Evolutionary conservation across 2,329 filamentous ascomycete genomes (phyloP), one percentile per base, ranked within the genome.

Genomic region (Whalleya microplaca): DNA sequence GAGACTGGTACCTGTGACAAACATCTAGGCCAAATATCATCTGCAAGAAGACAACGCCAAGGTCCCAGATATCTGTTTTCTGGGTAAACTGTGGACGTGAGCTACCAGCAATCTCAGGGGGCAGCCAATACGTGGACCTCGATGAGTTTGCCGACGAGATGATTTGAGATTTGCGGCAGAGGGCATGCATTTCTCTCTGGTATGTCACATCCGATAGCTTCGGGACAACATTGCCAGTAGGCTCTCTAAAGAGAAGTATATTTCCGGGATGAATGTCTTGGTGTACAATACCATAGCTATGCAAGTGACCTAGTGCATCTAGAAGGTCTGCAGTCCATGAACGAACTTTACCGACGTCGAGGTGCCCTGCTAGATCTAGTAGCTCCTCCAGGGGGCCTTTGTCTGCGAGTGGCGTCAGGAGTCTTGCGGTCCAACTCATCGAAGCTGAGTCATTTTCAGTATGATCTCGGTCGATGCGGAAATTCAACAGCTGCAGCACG

Each of bases 11-110:
- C 56, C 87, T 89, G 56, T 88, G 82, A 18, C 89, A 80, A 6
- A 92, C 84, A 63, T 92, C 86, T 32, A 92, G 80, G 2, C 95
- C 95, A 71, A 97, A 94, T 2, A 95, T 84, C 92, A 98, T 97
- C 71, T 99, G 94, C 41, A 96, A 74, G 65, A 97, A 90, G 4
- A 97, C 84, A 27, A 97, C 85, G 3, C 95, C 95, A 66, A 99
- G 86, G 64, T 97, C 91, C 95, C 95, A 99, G 8, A 98, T 85
- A 71, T 98, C 95, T 0, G 92, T 91, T 72, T 96, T 96, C 66
- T 84, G 83, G 1, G 83, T 86, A 75, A 88, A 80, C 72, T 89
- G 79, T 27, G 81, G 81, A 23, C 83, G 87, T 56, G 82, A 84
- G 1, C 79, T 81, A 45, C 77, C 82, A 27, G 84, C 83, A 48